These are phyloP conservation scores for Zizania latifolia DNA, from an alignment of 176 grass and related monocot species.

Conservation along the genomic window DNA sequence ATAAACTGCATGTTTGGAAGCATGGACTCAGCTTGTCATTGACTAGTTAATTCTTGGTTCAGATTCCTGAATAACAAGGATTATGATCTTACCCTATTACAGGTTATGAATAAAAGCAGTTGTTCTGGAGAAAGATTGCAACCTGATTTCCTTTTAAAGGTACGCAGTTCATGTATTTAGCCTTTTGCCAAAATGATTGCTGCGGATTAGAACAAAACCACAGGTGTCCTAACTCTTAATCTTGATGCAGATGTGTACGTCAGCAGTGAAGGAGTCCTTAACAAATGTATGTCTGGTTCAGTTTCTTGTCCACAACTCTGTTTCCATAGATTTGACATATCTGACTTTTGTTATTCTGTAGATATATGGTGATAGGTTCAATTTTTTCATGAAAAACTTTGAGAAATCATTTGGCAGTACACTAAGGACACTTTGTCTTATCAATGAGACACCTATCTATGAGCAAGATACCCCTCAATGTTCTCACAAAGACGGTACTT, in stretches of 20 bases:
- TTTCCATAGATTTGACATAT: slow-evolving; percentile 17
- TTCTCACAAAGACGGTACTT: slow-evolving; percentile 18
- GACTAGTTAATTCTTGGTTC: not conserved
- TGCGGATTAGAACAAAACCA: not conserved
- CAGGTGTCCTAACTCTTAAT: slow-evolving; percentile 14
- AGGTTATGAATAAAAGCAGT: slow-evolving; percentile 52
- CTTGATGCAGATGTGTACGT: slow-evolving; percentile 76
- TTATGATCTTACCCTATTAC: slow-evolving; percentile 13
- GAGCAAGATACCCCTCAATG: slow-evolving; percentile 28
- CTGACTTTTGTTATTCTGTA: slow-evolving; percentile 32
- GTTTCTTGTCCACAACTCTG: slow-evolving; percentile 5
- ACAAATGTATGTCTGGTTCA: slow-evolving; percentile 66
- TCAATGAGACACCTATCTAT: slow-evolving; percentile 39
- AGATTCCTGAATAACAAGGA: slow-evolving; percentile 12
- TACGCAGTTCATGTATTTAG: slow-evolving; percentile 20
- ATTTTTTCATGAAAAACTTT: slow-evolving; percentile 67
- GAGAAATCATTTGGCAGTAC: slow-evolving; percentile 89
- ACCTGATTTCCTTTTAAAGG: slow-evolving; percentile 51
- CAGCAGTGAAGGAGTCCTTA: slow-evolving; percentile 76
- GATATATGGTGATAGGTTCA: slow-evolving; percentile 83
- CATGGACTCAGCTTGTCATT: not conserved
- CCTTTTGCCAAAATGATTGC: not conserved
- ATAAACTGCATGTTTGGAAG: not conserved
- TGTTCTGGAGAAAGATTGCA: slow-evolving; percentile 37
- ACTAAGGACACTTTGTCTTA: slow-evolving; percentile 64